Conservation (phyloP, 306 rosid species). For the Chamaecrista fasciculata region DNA sequence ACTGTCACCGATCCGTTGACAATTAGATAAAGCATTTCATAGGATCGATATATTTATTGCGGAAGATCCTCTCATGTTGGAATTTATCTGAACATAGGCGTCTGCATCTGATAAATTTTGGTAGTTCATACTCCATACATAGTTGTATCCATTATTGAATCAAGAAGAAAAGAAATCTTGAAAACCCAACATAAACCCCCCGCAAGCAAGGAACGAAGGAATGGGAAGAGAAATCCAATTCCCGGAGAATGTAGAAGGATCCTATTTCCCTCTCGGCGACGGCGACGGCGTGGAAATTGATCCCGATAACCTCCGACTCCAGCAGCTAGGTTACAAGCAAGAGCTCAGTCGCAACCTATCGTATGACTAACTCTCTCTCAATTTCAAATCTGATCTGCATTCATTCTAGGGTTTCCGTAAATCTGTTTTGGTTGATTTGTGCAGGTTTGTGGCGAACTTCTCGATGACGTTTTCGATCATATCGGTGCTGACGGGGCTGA, state of each 20-base stretch:
- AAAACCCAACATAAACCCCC: neutral
- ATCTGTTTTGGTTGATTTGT: neutral
- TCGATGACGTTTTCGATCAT: neutral
- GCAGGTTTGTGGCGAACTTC: constrained; percentile 7
- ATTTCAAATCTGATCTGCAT: no score
- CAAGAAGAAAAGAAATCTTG: no score
- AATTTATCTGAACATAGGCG: no score
- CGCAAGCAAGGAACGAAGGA: neutral
- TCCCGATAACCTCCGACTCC: neutral
- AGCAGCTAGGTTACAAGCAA: constrained; percentile 14
- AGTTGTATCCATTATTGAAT: no score
- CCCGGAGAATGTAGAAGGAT: neutral
- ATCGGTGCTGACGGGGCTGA: neutral
- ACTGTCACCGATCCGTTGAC: no score
- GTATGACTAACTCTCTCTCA: neutral
- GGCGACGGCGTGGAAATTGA: neutral
- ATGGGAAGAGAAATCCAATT: neutral
- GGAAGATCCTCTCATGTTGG: no score
- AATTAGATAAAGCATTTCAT: no score
- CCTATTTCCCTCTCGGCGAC: neutral
- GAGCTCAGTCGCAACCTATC: constrained; percentile 9
- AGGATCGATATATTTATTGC: no score
- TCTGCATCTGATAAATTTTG: no score
- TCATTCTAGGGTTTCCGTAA: neutral
- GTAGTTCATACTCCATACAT: no score